Evolutionary conservation across 2,329 filamentous ascomycete species (phyloP).

Genomic region (Podosphaera leucotricha): DNA sequence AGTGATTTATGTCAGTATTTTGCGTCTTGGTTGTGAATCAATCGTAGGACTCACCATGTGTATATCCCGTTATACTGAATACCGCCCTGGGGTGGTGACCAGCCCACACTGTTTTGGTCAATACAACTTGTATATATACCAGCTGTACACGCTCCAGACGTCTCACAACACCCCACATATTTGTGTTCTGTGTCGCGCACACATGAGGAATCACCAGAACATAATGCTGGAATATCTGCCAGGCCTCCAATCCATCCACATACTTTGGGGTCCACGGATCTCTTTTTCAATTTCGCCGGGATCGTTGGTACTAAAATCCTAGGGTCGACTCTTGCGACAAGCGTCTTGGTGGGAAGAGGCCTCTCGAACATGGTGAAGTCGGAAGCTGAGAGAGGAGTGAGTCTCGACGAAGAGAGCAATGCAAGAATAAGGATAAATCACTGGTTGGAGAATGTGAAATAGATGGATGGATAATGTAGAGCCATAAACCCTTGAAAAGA

Average conservation of each 20-base stretch:
- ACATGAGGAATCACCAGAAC: slow-evolving; percentile 12
- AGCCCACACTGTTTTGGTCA: slow-evolving; percentile 10
- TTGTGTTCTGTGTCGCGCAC: slow-evolving; percentile 12
- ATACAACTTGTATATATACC: slow-evolving; percentile 14
- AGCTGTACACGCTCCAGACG: slow-evolving; percentile 10
- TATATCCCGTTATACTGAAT: slow-evolving; percentile 11
- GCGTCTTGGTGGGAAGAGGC: not conserved
- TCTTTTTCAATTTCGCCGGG: slow-evolving; percentile 9
- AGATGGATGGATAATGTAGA: too few species aligned
- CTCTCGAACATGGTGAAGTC: not conserved
- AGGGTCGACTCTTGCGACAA: not conserved
- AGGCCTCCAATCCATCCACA: slow-evolving; percentile 15
- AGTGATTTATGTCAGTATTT: slow-evolving; percentile 5
- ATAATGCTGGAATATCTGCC: slow-evolving; percentile 7
- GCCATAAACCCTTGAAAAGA: too few species aligned
- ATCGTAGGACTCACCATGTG: slow-evolving; percentile 11
- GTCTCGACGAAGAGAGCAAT: not conserved
- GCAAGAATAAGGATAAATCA: not conserved
- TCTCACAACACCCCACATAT: slow-evolving; percentile 13
- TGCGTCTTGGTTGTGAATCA: not conserved
- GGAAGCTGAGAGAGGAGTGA: not conserved
- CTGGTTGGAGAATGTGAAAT: not conserved
- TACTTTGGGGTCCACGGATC: slow-evolving; percentile 8
- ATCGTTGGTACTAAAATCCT: not conserved
- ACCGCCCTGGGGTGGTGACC: slow-evolving; percentile 5